Conservation (phyloP, 768 basidiomycete species). For the Psilocybe cyanescens region DNA sequence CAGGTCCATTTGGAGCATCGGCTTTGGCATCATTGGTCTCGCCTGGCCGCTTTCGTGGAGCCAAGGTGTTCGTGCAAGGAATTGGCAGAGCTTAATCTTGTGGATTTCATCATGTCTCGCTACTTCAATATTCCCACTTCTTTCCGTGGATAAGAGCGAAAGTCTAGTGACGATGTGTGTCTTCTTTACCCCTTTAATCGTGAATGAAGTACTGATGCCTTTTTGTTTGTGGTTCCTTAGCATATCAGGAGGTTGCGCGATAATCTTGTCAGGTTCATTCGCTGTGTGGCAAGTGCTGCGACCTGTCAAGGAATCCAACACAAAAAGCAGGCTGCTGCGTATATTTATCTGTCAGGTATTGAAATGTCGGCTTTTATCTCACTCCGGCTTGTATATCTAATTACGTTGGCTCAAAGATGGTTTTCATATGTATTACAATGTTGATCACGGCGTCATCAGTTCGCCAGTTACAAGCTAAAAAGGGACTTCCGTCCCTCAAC, state of each 20-base stretch:
- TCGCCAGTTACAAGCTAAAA: constrained; percentile 62
- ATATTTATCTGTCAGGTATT: constrained; percentile 33
- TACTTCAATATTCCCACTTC: constrained; percentile 70
- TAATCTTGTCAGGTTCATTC: constrained; percentile 10
- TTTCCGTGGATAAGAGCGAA: constrained; percentile 76
- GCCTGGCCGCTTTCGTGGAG: constrained; percentile 72
- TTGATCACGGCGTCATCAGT: constrained; percentile 62
- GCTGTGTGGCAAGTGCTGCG: constrained; percentile 9
- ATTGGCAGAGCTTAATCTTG: constrained; percentile 26
- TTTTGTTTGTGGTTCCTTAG: not conserved
- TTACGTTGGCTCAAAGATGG: constrained; percentile 34
- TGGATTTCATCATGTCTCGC: constrained; percentile 58
- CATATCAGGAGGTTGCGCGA: constrained; percentile 2
- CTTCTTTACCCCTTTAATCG: constrained; percentile 36
- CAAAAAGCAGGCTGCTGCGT: not conserved
- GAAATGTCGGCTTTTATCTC: not conserved
- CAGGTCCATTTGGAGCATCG: constrained; percentile 73
- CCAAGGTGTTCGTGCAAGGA: constrained; percentile 27
- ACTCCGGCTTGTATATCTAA: not conserved
- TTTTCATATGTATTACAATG: constrained; percentile 51
- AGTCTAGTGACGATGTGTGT: constrained; percentile 62
- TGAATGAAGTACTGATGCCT: not conserved
- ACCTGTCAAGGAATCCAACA: not conserved
- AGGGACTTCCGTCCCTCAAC: constrained; percentile 63
- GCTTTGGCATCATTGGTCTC: constrained; percentile 61